Evolutionary conservation across 352 stramenopile genomes (phyloP).

Genomic region (Pythium utonaiense): DNA sequence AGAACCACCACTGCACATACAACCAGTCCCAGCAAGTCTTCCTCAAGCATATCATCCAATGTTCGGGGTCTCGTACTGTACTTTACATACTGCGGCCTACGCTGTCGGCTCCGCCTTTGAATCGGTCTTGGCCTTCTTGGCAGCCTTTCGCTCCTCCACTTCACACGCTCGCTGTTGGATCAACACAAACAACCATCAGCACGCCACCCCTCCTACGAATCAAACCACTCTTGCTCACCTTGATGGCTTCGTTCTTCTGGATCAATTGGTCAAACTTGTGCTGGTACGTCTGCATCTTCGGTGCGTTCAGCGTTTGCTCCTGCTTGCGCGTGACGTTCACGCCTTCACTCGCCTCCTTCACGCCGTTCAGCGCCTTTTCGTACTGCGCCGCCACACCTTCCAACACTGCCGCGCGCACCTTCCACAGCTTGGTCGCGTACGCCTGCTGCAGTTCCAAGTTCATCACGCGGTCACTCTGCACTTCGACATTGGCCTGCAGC

Average conservation of each 20-base stretch:
- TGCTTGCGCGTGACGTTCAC: constrained; percentile 68
- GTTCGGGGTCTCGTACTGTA: no score
- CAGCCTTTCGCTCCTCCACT: constrained; percentile 20
- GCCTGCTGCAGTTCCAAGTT: constrained; percentile 76
- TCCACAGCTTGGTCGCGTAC: constrained; percentile 67
- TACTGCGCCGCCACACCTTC: constrained; percentile 64
- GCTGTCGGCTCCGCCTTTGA: constrained; percentile 1
- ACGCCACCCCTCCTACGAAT: no score
- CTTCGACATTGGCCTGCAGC: constrained; percentile 49
- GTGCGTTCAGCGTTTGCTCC: constrained; percentile 59
- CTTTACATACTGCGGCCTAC: not conserved
- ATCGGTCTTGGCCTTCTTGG: constrained; percentile 44
- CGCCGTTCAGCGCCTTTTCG: constrained; percentile 34
- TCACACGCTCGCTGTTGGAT: constrained; percentile 28
- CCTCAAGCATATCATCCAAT: no score
- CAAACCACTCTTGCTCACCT: no score
- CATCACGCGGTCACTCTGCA: constrained; percentile 60
- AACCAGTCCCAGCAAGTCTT: no score
- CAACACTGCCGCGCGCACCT: constrained; percentile 55
- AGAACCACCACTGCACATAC: no score
- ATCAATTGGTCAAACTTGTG: constrained; percentile 58
- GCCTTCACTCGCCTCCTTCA: constrained; percentile 35
- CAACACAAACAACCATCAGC: not conserved
- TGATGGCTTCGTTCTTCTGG: constrained; percentile 62
- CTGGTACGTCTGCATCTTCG: constrained; percentile 55